A percentile compares a stretch with the other conserved stretches of the same genome.
These are phyloP conservation scores for Xylariaceae sp. DNA, from an alignment of 2,329 filamentous ascomycete species.

Conservation along the genomic window DNA sequence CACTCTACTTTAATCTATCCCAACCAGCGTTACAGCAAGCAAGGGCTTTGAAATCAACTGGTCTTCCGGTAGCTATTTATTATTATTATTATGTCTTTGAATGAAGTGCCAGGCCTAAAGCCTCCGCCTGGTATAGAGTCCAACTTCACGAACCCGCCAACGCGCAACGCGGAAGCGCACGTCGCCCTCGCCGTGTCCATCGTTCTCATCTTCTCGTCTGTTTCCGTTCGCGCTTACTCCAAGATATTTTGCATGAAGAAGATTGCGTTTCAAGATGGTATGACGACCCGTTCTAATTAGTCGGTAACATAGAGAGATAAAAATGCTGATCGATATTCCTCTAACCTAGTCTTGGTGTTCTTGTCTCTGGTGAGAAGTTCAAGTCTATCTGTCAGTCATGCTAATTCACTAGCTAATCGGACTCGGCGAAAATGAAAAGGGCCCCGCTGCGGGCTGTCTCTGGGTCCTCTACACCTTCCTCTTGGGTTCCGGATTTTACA, in stretches of 20 bases:
- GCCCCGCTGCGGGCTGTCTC: neutral
- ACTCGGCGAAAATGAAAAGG: no score
- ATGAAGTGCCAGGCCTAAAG: neutral
- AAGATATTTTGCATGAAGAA: neutral
- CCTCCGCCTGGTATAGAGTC: neutral
- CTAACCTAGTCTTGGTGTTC: neutral
- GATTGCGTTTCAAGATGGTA: neutral
- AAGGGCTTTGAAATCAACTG: no score
- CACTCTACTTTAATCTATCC: no score
- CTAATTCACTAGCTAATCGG: no score
- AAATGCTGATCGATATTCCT: neutral
- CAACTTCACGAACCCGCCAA: neutral
- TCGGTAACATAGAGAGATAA: no score
- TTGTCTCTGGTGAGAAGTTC: neutral
- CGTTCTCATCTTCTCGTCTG: neutral
- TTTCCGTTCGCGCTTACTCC: neutral
- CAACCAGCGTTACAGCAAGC: no score
- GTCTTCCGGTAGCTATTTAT: no score
- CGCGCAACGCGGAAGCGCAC: neutral
- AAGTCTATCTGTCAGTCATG: no score
- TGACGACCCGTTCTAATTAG: no score
- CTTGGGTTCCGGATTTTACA: slow-evolving; percentile 1
- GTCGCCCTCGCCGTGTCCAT: neutral
- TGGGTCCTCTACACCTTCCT: neutral
- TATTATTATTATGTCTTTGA: no score